Percentiles rank a stretch among this genome's conserved stretches.
Evolutionary conservation across 352 stramenopile species (phyloP).

Genomic region (Globisporangium alternatum): DNA sequence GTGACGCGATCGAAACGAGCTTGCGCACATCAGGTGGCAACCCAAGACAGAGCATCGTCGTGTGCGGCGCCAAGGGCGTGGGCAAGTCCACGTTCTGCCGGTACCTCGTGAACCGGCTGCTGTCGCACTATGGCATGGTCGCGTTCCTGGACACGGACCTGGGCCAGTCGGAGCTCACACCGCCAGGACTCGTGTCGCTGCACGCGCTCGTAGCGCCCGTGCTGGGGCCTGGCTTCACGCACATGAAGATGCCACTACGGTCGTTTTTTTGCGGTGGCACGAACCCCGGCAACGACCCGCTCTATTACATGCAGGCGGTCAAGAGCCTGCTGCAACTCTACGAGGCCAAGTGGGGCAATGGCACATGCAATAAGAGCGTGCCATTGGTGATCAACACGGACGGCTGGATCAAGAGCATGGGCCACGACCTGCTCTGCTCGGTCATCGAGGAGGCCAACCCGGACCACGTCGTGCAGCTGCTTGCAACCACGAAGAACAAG

Average conservation of each 20-base stretch:
- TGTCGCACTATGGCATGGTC: constrained; percentile 69
- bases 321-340: constrained; percentile 69
- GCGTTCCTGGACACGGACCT: constrained; percentile 95
- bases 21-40: constrained; percentile 18
- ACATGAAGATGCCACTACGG: constrained; percentile 80
- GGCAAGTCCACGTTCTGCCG: constrained; percentile 96
- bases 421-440: constrained; percentile 91
- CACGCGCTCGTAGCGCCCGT: constrained; percentile 87
- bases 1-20: constrained; percentile 39
- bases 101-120: constrained; percentile 91
- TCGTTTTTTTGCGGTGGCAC: constrained; percentile 75
- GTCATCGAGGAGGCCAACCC: constrained; percentile 85
- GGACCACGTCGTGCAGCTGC: constrained; percentile 92
- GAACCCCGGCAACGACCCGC: constrained; percentile 70
- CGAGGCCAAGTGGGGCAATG: constrained; percentile 43
- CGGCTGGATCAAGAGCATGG: constrained; percentile 97
- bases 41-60: constrained; percentile 64
- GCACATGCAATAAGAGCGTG: constrained; percentile 25
- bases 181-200: constrained; percentile 91
- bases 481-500: constrained; percentile 88
- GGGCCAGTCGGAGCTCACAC: constrained; percentile 93
- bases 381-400: constrained; percentile 97
- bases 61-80: constrained; percentile 94
- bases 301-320: constrained; percentile 74
- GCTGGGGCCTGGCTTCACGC: constrained; percentile 89